Conservation (phyloP, 2,329 filamentous ascomycete species). For the Lasiodiplodia sp. region DNA sequence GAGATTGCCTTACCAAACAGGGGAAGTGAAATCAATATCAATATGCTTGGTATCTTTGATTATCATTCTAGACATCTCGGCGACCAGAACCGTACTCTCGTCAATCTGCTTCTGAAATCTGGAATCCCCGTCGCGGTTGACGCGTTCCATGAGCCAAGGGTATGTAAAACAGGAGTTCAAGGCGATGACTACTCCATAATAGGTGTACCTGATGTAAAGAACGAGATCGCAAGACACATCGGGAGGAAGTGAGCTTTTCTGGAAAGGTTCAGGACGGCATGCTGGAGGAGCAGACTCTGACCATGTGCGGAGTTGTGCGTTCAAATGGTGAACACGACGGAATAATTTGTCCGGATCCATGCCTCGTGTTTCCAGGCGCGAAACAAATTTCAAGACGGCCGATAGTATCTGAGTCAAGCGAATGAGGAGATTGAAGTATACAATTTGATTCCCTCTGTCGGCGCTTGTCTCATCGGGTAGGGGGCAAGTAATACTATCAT, state of each 20-base stretch:
- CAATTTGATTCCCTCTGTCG: not conserved
- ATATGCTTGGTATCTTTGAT: slow-evolving; percentile 32
- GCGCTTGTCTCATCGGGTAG: not conserved
- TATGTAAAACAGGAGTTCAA: slow-evolving; percentile 1
- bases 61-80: slow-evolving; percentile 32
- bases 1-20: slow-evolving; percentile 27
- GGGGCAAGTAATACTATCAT: not conserved
- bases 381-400: not conserved
- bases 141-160: not conserved
- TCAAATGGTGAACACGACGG: not conserved
- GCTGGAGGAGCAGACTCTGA: not conserved
- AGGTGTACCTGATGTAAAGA: slow-evolving; percentile 1
- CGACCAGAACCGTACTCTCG: slow-evolving; percentile 2
- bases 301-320: not conserved
- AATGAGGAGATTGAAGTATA: not conserved
- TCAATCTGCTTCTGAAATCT: slow-evolving; percentile 16
- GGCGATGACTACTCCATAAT: not conserved
- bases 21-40: slow-evolving; percentile 30
- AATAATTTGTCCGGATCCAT: not conserved
- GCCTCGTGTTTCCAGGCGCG: not conserved
- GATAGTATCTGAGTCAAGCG: not conserved
- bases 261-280: slow-evolving; percentile 4
- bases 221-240: not conserved
- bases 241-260: not conserved
- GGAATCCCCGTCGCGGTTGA: not conserved